Conservation (phyloP, 2,329 filamentous ascomycete species). For the Parastagonospora avenae region DNA sequence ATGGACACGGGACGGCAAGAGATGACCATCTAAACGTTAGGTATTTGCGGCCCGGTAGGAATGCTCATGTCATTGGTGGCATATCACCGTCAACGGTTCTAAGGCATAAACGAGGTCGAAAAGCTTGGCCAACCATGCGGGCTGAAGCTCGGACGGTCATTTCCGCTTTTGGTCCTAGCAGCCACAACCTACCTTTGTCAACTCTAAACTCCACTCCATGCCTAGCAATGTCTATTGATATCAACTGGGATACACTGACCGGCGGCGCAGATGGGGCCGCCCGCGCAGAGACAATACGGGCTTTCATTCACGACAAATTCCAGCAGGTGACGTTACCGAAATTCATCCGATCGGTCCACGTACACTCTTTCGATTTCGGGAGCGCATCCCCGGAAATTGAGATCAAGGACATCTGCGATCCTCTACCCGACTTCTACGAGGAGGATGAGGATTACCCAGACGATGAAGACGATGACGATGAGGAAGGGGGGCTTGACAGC, state of each 20-base stretch:
- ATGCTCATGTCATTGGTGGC: slow-evolving; percentile 21
- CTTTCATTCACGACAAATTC: slow-evolving; percentile 95
- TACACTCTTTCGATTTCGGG: slow-evolving; percentile 94
- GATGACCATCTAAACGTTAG: too few relatives aligned
- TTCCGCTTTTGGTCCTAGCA: slow-evolving; percentile 24
- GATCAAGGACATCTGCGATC: slow-evolving; percentile 96
- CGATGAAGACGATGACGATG: slow-evolving; percentile 48
- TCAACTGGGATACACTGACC: slow-evolving; percentile 94
- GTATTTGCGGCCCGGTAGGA: slow-evolving; percentile 4
- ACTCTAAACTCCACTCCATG: slow-evolving; percentile 28
- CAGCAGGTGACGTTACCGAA: slow-evolving; percentile 88
- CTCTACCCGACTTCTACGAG: slow-evolving; percentile 95
- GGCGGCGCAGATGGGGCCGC: slow-evolving; percentile 84
- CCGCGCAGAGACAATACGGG: slow-evolving; percentile 83
- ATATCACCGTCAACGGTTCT: slow-evolving; percentile 1
- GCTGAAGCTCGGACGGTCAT: slow-evolving; percentile 22
- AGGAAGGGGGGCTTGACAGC: slow-evolving; percentile 21
- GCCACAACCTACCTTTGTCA: slow-evolving; percentile 26
- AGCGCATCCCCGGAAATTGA: slow-evolving; percentile 81
- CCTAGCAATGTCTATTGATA: slow-evolving; percentile 85
- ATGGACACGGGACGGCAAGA: too few relatives aligned
- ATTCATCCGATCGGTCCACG: slow-evolving; percentile 95
- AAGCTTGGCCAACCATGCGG: slow-evolving; percentile 18
- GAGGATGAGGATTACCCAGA: slow-evolving; percentile 70
- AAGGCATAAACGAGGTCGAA: background rate